Conservation (phyloP, 495 filamentous ascomycete species). For the Neurospora africana region DNA sequence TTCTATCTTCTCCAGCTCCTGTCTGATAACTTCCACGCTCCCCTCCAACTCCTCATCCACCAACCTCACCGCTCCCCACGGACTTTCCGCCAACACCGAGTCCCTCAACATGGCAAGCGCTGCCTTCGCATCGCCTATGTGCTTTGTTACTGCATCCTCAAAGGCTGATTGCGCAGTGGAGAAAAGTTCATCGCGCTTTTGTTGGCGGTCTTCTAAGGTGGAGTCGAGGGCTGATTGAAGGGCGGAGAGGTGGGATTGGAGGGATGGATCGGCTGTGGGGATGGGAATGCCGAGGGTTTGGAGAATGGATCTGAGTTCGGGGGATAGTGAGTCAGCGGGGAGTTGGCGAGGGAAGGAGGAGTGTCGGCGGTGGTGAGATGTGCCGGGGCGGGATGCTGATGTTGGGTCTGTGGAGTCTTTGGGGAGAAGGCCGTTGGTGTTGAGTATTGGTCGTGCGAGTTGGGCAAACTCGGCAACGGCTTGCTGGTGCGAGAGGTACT, state of each 20-base stretch:
- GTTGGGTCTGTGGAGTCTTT: neutral
- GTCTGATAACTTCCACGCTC: slow-evolving; percentile 23
- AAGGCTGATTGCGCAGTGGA: slow-evolving; percentile 28
- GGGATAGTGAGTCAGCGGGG: neutral
- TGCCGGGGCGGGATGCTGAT: neutral
- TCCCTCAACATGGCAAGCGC: slow-evolving; percentile 33
- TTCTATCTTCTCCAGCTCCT: slow-evolving; percentile 25
- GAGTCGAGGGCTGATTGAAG: slow-evolving; percentile 3
- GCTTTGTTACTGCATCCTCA: slow-evolving; percentile 22
- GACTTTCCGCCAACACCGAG: slow-evolving; percentile 32
- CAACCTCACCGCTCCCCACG: slow-evolving; percentile 26
- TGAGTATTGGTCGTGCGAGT: slow-evolving; percentile 16
- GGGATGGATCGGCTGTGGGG: neutral
- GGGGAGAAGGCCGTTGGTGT: slow-evolving; percentile 1
- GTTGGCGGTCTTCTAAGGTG: slow-evolving; percentile 20
- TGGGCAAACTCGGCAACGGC: slow-evolving; percentile 18
- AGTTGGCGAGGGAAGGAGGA: slow-evolving; percentile 1
- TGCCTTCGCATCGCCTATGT: slow-evolving; percentile 28
- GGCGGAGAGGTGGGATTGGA: neutral
- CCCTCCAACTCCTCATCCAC: slow-evolving; percentile 32
- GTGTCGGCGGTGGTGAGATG: slow-evolving; percentile 10
- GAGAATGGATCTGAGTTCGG: neutral
- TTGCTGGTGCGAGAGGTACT: slow-evolving; percentile 21
- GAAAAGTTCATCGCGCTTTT: slow-evolving; percentile 26
- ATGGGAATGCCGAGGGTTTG: neutral